These are phyloP conservation scores for Trypanosoma caninum DNA, from an alignment of 208 protist species.

Conservation along the genomic window DNA sequence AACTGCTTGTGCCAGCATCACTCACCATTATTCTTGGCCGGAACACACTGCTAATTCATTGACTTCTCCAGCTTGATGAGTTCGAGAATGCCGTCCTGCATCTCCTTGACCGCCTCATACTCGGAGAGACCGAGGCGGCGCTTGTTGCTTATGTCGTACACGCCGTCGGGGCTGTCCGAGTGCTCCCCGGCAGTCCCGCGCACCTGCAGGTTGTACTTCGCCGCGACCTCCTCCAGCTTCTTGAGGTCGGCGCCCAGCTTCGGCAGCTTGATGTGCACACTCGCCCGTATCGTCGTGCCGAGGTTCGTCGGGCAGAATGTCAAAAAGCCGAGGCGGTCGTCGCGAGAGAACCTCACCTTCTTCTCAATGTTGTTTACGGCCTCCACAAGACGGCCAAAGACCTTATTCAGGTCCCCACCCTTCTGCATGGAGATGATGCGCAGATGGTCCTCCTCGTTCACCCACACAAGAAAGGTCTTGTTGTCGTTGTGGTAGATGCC, in stretches of 20 bases:
- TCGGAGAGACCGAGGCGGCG: constrained; percentile 54
- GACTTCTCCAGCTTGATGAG: constrained; percentile 53
- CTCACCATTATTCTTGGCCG: too few relatives aligned
- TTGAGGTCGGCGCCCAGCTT: constrained; percentile 34
- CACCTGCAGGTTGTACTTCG: constrained; percentile 51
- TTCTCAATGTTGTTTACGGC: constrained; percentile 35
- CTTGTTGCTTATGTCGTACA: constrained; percentile 71
- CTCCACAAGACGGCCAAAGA: constrained; percentile 46
- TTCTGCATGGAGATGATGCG: constrained; percentile 70
- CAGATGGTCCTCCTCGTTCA: constrained; percentile 75
- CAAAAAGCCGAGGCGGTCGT: constrained; percentile 48
- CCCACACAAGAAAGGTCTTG: constrained; percentile 69
- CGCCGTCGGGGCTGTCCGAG: constrained; percentile 41
- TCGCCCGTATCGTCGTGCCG: constrained; percentile 50
- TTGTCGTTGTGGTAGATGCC: constrained; percentile 72
- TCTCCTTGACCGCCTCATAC: constrained; percentile 44
- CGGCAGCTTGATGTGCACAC: constrained; percentile 57
- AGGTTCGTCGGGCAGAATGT: constrained; percentile 65
- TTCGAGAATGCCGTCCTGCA: constrained; percentile 56
- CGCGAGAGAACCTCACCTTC: constrained; percentile 45
- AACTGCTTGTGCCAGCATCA: too few relatives aligned
- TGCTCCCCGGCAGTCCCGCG: constrained; percentile 55
- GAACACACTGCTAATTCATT: not conserved
- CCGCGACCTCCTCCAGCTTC: constrained; percentile 48
- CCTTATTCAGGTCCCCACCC: constrained; percentile 54